Conservation (phyloP, 306 rosid genomes). For the Casuarina glauca region DNA sequence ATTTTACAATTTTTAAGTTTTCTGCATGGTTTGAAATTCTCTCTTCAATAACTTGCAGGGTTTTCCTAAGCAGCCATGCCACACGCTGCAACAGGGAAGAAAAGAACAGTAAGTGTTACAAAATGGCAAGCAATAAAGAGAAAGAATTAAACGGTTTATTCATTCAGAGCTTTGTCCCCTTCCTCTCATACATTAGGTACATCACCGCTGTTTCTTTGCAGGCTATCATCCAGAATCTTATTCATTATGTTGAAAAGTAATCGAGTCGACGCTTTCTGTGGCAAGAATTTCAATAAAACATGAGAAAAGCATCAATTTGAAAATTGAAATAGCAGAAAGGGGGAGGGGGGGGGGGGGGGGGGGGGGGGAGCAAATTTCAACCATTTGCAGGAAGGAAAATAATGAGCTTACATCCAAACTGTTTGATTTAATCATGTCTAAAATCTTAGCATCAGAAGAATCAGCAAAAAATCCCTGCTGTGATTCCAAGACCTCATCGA, state of each 20-base stretch:
- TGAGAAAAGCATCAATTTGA: constrained; percentile 30
- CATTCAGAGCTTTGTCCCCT: constrained; percentile 34
- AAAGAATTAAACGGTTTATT: neutral
- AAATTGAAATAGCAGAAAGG: neutral
- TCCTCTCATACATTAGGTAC: constrained; percentile 65
- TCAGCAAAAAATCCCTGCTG: constrained; percentile 50
- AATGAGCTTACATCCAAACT: constrained; percentile 68
- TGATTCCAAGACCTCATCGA: constrained; percentile 43
- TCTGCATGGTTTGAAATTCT: constrained; percentile 68
- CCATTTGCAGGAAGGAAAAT: constrained; percentile 16
- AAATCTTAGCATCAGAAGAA: constrained; percentile 59
- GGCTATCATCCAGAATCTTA: constrained; percentile 64
- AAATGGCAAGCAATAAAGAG: constrained; percentile 11
- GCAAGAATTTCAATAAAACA: constrained; percentile 31
- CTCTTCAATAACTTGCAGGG: constrained; percentile 73
- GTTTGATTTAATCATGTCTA: constrained; percentile 66
- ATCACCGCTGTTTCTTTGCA: constrained; percentile 62
- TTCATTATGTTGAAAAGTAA: constrained; percentile 64
- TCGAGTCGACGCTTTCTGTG: constrained; percentile 73
- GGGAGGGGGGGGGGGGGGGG: no score
- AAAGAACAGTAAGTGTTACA: constrained; percentile 17
- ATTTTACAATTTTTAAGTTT: constrained; percentile 69
- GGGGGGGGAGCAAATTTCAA: neutral
- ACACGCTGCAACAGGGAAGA: constrained; percentile 57
- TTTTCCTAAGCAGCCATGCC: constrained; percentile 68